phyloP scores from a whole-genome alignment of 2,329 filamentous ascomycete genomes.

The Orbilia ellipsospora region DNA sequence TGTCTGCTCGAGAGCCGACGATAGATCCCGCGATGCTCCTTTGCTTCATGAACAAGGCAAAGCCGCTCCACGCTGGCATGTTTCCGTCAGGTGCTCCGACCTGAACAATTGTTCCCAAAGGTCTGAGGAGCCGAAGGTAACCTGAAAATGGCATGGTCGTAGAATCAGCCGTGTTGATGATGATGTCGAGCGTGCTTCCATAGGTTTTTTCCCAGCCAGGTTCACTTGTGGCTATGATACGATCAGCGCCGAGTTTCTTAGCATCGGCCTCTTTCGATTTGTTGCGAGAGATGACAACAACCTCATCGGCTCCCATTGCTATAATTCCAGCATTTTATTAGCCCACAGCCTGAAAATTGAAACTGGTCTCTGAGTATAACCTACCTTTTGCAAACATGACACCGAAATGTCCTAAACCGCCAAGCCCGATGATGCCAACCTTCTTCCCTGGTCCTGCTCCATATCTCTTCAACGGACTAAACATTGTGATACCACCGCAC shows the following conservation, averaged over 20 bases:
- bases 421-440: slow-evolving; percentile 78
- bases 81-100: slow-evolving; percentile 73
- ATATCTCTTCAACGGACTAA: slow-evolving; percentile 74
- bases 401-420: slow-evolving; percentile 70
- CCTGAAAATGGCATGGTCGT: slow-evolving; percentile 72
- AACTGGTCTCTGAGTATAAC: not conserved
- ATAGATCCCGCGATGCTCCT: slow-evolving; percentile 66
- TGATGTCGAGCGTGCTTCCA: slow-evolving; percentile 68
- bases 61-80: slow-evolving; percentile 69
- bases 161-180: slow-evolving; percentile 70
- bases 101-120: slow-evolving; percentile 73
- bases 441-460: slow-evolving; percentile 76
- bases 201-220: slow-evolving; percentile 71
- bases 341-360: not conserved
- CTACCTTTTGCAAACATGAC: slow-evolving; percentile 53
- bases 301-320: slow-evolving; percentile 75
- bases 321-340: slow-evolving; percentile 72
- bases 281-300: slow-evolving; percentile 73
- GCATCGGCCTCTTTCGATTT: slow-evolving; percentile 71
- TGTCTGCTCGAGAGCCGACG: slow-evolving; percentile 69
- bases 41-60: slow-evolving; percentile 70
- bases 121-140: slow-evolving; percentile 72
- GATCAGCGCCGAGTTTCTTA: slow-evolving; percentile 71
- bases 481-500: slow-evolving; percentile 81
- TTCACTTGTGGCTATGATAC: slow-evolving; percentile 69